Percentiles rank a stretch among this genome's conserved stretches.
Conservation (phyloP, 2,329 filamentous ascomycete species). For the Penicillium aurantiogriseum region DNA sequence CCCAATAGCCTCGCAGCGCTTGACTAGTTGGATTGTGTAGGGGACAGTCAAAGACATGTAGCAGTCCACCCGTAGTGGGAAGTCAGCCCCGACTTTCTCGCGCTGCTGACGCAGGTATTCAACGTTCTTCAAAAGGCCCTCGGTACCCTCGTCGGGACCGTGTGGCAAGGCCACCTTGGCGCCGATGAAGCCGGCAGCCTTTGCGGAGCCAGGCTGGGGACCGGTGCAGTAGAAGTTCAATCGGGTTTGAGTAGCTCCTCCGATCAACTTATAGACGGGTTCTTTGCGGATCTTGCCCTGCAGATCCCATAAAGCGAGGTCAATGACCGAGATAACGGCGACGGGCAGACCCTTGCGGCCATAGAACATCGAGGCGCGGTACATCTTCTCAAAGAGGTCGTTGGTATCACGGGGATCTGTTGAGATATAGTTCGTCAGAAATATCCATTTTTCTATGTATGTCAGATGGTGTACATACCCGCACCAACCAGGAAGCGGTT, state of each 20-base stretch:
- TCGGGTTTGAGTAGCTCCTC: slow-evolving; percentile 78
- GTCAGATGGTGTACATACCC: slow-evolving; percentile 41
- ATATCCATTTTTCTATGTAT: not conserved
- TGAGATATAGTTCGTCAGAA: not conserved
- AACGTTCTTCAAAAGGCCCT: slow-evolving; percentile 81
- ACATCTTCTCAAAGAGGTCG: slow-evolving; percentile 94
- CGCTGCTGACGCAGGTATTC: slow-evolving; percentile 84
- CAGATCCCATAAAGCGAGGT: slow-evolving; percentile 89
- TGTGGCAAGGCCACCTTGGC: slow-evolving; percentile 88
- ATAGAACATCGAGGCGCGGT: slow-evolving; percentile 93
- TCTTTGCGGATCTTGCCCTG: slow-evolving; percentile 87
- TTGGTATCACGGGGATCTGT: slow-evolving; percentile 85
- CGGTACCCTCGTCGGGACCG: slow-evolving; percentile 81
- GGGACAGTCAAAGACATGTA: slow-evolving; percentile 94
- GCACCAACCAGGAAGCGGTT: slow-evolving; percentile 85
- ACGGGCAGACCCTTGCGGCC: slow-evolving; percentile 87
- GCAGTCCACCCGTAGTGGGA: slow-evolving; percentile 92
- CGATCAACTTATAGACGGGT: slow-evolving; percentile 92
- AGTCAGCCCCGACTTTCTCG: slow-evolving; percentile 81
- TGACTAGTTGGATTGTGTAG: slow-evolving; percentile 88
- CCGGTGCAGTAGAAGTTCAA: slow-evolving; percentile 95
- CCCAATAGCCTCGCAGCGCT: slow-evolving; percentile 73
- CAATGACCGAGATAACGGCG: slow-evolving; percentile 90
- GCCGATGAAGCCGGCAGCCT: slow-evolving; percentile 84
- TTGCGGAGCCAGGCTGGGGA: slow-evolving; percentile 75